Evolutionary conservation across 148 eudicot genomes (phyloP).

Genomic region (Camellia sinensis): DNA sequence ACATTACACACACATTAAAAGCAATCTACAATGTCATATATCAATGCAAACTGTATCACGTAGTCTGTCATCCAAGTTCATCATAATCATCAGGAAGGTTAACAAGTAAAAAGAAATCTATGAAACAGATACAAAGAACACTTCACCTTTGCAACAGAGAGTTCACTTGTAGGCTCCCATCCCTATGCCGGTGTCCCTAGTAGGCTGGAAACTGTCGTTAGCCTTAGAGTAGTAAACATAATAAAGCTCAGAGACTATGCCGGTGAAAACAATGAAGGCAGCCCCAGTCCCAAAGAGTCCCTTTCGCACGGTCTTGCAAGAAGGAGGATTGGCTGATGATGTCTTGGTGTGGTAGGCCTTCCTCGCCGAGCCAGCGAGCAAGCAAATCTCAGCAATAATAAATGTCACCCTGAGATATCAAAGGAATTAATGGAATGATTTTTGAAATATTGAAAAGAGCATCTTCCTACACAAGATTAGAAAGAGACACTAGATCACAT

Average conservation of each 20-base stretch:
- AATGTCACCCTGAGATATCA: slow-evolving; percentile 62
- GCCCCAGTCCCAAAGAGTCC: slow-evolving; percentile 88
- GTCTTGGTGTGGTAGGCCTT: slow-evolving; percentile 74
- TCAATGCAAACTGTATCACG: not conserved
- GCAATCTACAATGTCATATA: slow-evolving; percentile 1
- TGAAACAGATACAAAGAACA: not conserved
- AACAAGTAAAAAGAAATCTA: not conserved
- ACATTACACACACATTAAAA: not conserved
- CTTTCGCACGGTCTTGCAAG: slow-evolving; percentile 70
- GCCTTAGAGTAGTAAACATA: slow-evolving; percentile 68
- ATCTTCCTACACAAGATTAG: not conserved
- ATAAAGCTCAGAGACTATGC: slow-evolving; percentile 70
- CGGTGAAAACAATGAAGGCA: slow-evolving; percentile 73
- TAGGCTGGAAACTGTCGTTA: slow-evolving; percentile 30
- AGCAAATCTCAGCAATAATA: slow-evolving; percentile 77
- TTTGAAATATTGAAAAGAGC: not conserved
- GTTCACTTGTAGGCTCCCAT: slow-evolving; percentile 46
- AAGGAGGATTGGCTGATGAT: slow-evolving; percentile 27
- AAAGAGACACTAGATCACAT: not conserved
- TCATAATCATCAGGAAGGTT: not conserved
- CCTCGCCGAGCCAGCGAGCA: slow-evolving; percentile 75
- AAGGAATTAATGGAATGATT: not conserved
- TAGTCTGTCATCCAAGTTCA: not conserved
- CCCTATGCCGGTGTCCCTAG: slow-evolving; percentile 55
- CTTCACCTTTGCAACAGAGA: not conserved